These are phyloP conservation scores for Trametes gibbosa DNA, from an alignment of 768 basidiomycete genomes.

Conservation along the genomic window DNA sequence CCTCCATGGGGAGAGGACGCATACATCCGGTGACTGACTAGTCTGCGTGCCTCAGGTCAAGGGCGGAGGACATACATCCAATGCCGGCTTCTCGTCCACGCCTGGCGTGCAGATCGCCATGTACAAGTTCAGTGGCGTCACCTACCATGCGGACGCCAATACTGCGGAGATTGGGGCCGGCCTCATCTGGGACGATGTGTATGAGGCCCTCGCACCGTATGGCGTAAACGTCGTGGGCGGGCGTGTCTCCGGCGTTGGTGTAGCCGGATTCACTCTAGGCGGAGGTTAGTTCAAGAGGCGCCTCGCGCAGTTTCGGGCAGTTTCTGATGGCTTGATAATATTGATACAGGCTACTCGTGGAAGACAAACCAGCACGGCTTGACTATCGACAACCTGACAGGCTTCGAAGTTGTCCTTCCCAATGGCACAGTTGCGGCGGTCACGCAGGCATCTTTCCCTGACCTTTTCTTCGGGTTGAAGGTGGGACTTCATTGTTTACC, in stretches of 20 bases:
- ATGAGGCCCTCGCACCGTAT: slow-evolving; percentile 47
- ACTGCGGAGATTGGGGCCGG: slow-evolving; percentile 35
- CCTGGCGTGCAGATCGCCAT: slow-evolving; percentile 35
- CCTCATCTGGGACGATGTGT: slow-evolving; percentile 68
- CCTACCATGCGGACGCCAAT: slow-evolving; percentile 18
- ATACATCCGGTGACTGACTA: not conserved
- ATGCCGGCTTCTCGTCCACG: slow-evolving; percentile 36
- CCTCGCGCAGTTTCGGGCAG: not conserved
- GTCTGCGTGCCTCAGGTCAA: slow-evolving; percentile 28
- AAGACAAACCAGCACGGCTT: slow-evolving; percentile 60
- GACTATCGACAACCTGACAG: slow-evolving; percentile 51
- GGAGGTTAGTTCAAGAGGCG: slow-evolving; percentile 41
- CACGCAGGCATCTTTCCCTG: slow-evolving; percentile 32
- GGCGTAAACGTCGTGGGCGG: slow-evolving; percentile 58
- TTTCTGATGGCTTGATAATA: not conserved
- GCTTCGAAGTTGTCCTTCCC: slow-evolving; percentile 56
- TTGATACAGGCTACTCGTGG: slow-evolving; percentile 56
- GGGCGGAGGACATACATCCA: slow-evolving; percentile 34
- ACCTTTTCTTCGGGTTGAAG: slow-evolving; percentile 46
- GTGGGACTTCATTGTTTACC: slow-evolving; percentile 20
- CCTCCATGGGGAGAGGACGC: not conserved
- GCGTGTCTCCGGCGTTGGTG: slow-evolving; percentile 47
- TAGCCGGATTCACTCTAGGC: slow-evolving; percentile 40
- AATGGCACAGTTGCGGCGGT: slow-evolving; percentile 42
- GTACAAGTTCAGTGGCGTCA: slow-evolving; percentile 30